Conservation (phyloP, 805 yeast species). For the Myxozyma udenii region DNA sequence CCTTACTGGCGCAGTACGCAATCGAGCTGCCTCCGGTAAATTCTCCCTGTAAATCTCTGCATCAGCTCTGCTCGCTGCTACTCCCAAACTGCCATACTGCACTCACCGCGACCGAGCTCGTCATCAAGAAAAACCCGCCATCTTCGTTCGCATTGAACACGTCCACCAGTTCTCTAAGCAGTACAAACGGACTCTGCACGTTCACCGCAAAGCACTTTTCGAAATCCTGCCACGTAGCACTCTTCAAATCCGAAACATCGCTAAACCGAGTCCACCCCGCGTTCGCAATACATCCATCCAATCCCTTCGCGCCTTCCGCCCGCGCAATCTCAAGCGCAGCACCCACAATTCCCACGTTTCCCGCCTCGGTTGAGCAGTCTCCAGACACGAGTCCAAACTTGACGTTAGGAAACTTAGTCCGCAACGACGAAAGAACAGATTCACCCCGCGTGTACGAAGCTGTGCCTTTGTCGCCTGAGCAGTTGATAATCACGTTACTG, state of each 20-base stretch:
- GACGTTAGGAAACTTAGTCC: conserved; percentile 24
- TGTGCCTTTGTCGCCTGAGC: conserved; percentile 28
- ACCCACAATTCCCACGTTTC: conserved; percentile 33
- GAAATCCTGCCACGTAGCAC: conserved; percentile 37
- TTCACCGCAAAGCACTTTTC: conserved; percentile 28
- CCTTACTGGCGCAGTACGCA: conserved; percentile 41
- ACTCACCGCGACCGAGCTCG: conserved; percentile 22
- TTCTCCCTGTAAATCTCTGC: conserved; percentile 28
- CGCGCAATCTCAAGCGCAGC: conserved; percentile 30
- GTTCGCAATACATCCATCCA: conserved; percentile 43
- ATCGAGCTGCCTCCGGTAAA: conserved; percentile 36
- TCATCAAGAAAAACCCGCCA: conserved; percentile 25
- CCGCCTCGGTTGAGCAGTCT: conserved; percentile 34
- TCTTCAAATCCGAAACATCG: conserved; percentile 38
- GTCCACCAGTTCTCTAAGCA: conserved; percentile 18
- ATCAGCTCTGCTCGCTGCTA: too few species aligned
- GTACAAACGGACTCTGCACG: conserved; percentile 24
- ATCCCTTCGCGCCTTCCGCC: conserved; percentile 32
- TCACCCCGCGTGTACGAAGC: conserved; percentile 38
- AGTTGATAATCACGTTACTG: conserved; percentile 39
- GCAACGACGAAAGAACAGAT: conserved; percentile 27
- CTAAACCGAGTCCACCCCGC: conserved; percentile 43
- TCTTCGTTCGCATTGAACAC: conserved; percentile 11
- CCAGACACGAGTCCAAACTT: conserved; percentile 33
- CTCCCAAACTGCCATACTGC: background rate